Base-by-base conservation (phyloP, 768 basidiomycete species). In the Boletellus emodensis region DNA sequence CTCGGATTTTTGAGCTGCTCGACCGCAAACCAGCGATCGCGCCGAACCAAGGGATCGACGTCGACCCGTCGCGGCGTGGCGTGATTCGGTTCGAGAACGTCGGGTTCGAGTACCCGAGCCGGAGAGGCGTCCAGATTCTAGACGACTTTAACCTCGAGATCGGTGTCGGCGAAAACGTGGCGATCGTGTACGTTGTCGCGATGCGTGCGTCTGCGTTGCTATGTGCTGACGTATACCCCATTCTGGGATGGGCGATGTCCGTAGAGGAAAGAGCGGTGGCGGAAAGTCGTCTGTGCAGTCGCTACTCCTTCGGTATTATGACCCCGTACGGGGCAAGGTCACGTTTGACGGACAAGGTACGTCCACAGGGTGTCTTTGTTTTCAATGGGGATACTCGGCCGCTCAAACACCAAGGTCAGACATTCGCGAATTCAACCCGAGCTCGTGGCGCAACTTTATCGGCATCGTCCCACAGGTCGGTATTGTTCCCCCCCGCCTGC, bases 271-370 rank as follows among this genome's bases (percentile, higher is more conserved):
- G 66, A 94, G 92, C 60, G 95, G 95, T 8, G 86, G 91, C 48
- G 95, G 95, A 47, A 98, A 98, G 72, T 93, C 90, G 7, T 94
- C 91, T 3, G 76, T 95, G 32, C 92, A 94, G 60, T 85, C 89
- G 11, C 76, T 98, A 17, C 77, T 95, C 41, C 71, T 93, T 54
- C 76, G 92, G 50, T 95, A 92, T 71, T 95, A 95, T 62, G 92
- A 94, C 56, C 93, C 93, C 1, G 73, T 84, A n/a, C 72, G 77
- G 40, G 93, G 93, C 3, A 85, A 77, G 54, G 81, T 95, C 24
- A 87, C 87, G 0, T 94, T 85, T 58, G 87, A 94, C 62, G 90
- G 89, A 1, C 82, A 87, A 76, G 90, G 91, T 89, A 50, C 26
- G 75, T 52, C 39, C 20, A 8, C 11, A 10, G 3, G 2, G 10